Evolutionary conservation across 1,139 yeast genomes (phyloP), one percentile per base, ranked within the genome.

Genomic region (Lodderomyces parapsilosis): DNA sequence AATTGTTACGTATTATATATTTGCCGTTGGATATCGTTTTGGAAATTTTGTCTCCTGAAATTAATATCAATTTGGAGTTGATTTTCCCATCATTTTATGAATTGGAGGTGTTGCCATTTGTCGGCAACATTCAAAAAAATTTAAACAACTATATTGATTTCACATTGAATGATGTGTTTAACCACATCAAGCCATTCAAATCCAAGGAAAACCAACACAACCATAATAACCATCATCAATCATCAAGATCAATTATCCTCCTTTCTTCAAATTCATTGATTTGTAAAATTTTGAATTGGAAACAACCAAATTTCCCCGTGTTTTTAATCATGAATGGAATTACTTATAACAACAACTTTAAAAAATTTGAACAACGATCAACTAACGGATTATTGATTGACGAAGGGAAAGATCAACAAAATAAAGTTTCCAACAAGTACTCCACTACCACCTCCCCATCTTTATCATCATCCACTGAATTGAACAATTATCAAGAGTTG

Each of bases 221-320:
- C 11, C 24, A 22, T 22, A 6, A 22, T 22, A 6, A 22, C 9
- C 24, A 22, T 22, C 24, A 9, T 25, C 49, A 57, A 3, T 44
- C 54, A 11, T 68, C 71, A 25, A 71, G 96, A 46, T 82, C 93
- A 0, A 68, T 93, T 28, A 82, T 91, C 6, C 86, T 93, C 62
- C 80, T 95, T 14, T 88, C 97, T 0, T 80, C 89, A 40, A 90
- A 90, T 62, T 86, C 96, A 25, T 79, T 83, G 40, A 88, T 90
- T 15, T 93, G 99, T 64, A 89, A 96, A 15, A 86, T 89, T 40
- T 71, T 93, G 53, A 93, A 93, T 63, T 93, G 99, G 99, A 93
- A 93, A 63, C 99, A 93, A 65, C 99, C 99, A 4, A 93, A 91
- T 62, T 93, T 86, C 65, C 97, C 99, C 0, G 98, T 93, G 1